Evolutionary conservation across 139 green algal species (phyloP), one percentile per base, ranked within the genome.

Genomic region (Microglena sp.): DNA sequence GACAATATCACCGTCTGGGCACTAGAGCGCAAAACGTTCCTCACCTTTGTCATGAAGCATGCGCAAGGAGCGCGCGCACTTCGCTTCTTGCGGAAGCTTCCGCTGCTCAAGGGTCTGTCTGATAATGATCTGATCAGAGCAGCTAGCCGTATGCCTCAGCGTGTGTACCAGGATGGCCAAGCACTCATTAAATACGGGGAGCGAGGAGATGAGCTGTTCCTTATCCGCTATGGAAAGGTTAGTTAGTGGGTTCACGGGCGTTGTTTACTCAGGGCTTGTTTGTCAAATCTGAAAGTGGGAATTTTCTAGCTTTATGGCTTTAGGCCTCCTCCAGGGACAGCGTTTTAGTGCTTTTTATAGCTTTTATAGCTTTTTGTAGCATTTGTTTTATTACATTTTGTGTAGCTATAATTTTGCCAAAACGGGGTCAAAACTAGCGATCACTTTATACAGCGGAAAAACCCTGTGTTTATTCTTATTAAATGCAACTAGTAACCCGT

Each of bases 81-180:
- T 60, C 73, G 82, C 34, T 91, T 91, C 70, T 61, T 91, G 65
- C 78, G 85, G 57, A 87, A 87, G 80, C 69, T 91, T 36, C 85
- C 85, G 11, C 66, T 89, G 68, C 74, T 91, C 33, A 86, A 89
- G 70, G 81, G 78, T 77, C 74, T 91, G 46, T 77, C 68, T 2
- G 85, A 91, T 67, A 87, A 89, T 65, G 77, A 82, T 60, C 77
- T 91, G 27, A 75, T 89, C 36, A 69, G 72, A 1, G 73, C 74
- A 3, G 79, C 79, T 0, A 65, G 67, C 3, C 77, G 77, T 55
- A 83, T 84, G 74, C 73, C 77, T 0, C 73, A 85, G 68, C 69
- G 74, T 26, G 74, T 79, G 66, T 87, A 86, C 64, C 56, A 79
- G 46, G 77, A 89, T 44, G 79, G 76, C 4, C 69, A 87, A 30